Percentiles rank a stretch among this genome's conserved stretches.
Evolutionary conservation across 768 basidiomycete genomes (phyloP).

Genomic region (Hydnomerulius pinastri): DNA sequence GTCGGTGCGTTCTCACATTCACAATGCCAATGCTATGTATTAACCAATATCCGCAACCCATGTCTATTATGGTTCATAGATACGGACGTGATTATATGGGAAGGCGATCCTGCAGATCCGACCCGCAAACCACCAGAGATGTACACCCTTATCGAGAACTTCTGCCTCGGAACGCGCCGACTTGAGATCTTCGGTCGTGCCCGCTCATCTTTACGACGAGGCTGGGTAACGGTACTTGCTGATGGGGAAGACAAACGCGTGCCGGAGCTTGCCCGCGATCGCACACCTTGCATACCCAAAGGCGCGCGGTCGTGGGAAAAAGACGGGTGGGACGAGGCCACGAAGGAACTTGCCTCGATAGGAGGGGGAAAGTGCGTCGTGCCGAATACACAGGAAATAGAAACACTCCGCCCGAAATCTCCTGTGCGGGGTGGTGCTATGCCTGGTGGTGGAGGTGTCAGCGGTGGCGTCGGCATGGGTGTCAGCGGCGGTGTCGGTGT

Average conservation of each 20-base stretch:
- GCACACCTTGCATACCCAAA: constrained; percentile 28
- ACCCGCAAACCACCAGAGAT: constrained; percentile 92
- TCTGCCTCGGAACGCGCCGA: constrained; percentile 90
- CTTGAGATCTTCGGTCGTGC: constrained; percentile 85
- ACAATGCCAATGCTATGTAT: not conserved
- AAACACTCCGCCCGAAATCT: constrained; percentile 82
- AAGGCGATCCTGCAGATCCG: constrained; percentile 84
- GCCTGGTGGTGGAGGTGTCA: constrained; percentile 26
- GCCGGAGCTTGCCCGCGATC: constrained; percentile 35
- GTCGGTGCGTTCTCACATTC: constrained; percentile 60
- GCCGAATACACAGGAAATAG: constrained; percentile 78
- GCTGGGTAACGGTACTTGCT: constrained; percentile 88
- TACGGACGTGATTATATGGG: constrained; percentile 97
- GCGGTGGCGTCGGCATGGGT: constrained; percentile 23
- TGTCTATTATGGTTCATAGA: constrained; percentile 47
- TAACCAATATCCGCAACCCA: constrained; percentile 1
- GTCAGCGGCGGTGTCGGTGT: constrained; percentile 23
- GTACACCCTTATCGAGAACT: constrained; percentile 96
- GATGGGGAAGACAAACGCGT: constrained; percentile 62
- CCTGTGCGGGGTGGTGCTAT: constrained; percentile 53
- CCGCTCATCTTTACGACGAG: constrained; percentile 69
- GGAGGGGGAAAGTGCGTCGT: constrained; percentile 62
- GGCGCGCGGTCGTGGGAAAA: constrained; percentile 53
- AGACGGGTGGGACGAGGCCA: constrained; percentile 64
- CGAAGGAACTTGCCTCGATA: constrained; percentile 49